Evolutionary conservation across 2,329 filamentous ascomycete genomes (phyloP).

Genomic region (Bipolaris victoriae): DNA sequence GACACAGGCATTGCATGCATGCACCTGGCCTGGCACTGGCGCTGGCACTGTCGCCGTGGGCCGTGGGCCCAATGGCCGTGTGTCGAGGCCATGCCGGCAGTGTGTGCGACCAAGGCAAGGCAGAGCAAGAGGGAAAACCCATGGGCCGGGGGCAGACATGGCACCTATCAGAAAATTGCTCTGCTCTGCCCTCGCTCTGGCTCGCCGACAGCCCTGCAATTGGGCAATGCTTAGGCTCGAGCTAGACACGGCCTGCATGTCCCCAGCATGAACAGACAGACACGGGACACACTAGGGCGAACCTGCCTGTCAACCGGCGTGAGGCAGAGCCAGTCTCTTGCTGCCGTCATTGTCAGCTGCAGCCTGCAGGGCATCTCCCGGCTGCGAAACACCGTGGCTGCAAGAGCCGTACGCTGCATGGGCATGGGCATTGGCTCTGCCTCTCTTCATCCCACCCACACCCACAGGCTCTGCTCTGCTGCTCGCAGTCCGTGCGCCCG

Average conservation of each 20-base stretch:
- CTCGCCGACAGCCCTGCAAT: slow-evolving; percentile 27
- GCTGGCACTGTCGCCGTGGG: no score
- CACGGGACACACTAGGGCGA: slow-evolving; percentile 46
- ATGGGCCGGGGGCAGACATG: not conserved
- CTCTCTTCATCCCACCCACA: not conserved
- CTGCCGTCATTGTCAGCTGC: slow-evolving; percentile 20
- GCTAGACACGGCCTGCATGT: slow-evolving; percentile 35
- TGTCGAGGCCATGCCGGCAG: slow-evolving; percentile 26
- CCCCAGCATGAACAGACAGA: slow-evolving; percentile 48
- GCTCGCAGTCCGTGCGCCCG: slow-evolving; percentile 27
- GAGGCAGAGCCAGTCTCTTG: slow-evolving; percentile 18
- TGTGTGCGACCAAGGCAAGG: slow-evolving; percentile 9
- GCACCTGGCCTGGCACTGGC: not conserved
- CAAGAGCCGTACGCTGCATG: slow-evolving; percentile 8
- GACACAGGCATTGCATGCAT: slow-evolving; percentile 8
- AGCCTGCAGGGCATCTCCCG: slow-evolving; percentile 17
- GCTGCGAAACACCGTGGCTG: slow-evolving; percentile 22
- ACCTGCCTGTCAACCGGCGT: slow-evolving; percentile 18
- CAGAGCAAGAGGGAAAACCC: slow-evolving; percentile 9
- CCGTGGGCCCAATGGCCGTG: slow-evolving; percentile 25
- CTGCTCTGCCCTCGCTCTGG: slow-evolving; percentile 27
- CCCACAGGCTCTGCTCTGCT: not conserved
- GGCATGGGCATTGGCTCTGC: no score
- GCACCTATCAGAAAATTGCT: slow-evolving; percentile 39
- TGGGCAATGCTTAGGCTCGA: slow-evolving; percentile 27